phyloP scores from a whole-genome alignment of 2,329 filamentous ascomycete genomes.

The Sclerotiophoma versabilis region DNA sequence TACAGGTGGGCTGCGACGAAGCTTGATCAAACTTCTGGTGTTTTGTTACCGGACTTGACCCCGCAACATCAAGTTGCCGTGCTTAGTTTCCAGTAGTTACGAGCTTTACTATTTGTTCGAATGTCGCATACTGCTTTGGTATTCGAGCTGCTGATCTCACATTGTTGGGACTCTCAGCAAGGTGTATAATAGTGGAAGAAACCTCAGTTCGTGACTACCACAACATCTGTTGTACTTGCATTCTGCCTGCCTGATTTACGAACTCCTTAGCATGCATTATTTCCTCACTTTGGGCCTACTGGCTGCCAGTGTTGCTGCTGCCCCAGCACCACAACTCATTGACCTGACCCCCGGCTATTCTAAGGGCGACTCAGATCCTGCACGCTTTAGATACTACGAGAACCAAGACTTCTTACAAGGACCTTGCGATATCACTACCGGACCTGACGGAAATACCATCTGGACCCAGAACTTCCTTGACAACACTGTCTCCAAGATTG shows the following conservation, averaged over 20 bases:
- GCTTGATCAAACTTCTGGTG: neutral
- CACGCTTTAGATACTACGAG: constrained; percentile 15
- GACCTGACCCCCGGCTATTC: constrained; percentile 14
- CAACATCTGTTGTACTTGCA: too few species aligned
- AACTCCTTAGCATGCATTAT: neutral
- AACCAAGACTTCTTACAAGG: constrained; percentile 11
- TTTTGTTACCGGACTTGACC: neutral
- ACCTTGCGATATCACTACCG: constrained; percentile 17
- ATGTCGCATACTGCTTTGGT: neutral
- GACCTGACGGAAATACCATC: constrained; percentile 15
- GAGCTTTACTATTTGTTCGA: neutral
- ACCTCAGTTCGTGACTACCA: neutral
- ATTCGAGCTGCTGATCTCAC: neutral
- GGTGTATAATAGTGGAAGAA: neutral
- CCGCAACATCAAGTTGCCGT: neutral
- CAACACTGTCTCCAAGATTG: constrained; percentile 17
- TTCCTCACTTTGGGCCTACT: neutral
- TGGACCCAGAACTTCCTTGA: constrained; percentile 20
- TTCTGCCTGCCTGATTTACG: neutral
- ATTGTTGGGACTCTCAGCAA: neutral
- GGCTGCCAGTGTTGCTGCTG: neutral
- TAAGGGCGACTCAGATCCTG: constrained; percentile 13
- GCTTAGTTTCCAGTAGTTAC: neutral
- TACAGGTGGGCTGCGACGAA: neutral
- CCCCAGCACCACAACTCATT: constrained; percentile 12